Percentiles rank a stretch among this genome's conserved stretches.
Conservation (phyloP, 108 stramenopile genomes). For the Asterionellopsis glacialis region DNA sequence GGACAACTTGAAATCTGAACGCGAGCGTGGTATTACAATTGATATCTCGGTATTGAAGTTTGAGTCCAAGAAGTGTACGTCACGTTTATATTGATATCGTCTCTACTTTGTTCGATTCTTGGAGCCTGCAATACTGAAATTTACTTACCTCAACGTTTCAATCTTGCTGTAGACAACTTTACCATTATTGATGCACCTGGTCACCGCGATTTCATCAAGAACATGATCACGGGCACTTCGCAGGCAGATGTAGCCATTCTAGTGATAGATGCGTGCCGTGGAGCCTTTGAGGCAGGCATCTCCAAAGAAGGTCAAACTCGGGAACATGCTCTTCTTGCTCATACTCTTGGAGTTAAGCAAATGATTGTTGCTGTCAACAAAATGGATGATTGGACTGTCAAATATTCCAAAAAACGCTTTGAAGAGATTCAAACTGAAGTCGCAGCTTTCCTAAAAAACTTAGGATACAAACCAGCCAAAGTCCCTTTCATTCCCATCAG, state of each 20-base stretch:
- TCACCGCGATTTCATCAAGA: conserved; percentile 73
- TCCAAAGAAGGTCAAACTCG: conserved; percentile 89
- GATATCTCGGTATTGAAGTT: conserved; percentile 93
- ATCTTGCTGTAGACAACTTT: conserved; percentile 31
- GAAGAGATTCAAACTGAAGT: conserved; percentile 86
- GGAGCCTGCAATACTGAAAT: no score
- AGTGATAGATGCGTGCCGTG: conserved; percentile 74
- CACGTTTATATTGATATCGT: no score
- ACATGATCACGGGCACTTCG: conserved; percentile 95
- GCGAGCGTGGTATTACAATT: conserved; percentile 94
- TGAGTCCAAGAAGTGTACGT: conserved; percentile 83
- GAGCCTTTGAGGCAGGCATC: conserved; percentile 88
- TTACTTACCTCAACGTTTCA: no score
- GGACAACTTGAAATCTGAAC: conserved; percentile 93
- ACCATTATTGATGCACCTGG: conserved; percentile 95
- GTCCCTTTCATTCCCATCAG: conserved; percentile 95
- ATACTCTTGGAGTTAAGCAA: conserved; percentile 95
- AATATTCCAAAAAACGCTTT: conserved; percentile 85
- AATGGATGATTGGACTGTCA: conserved; percentile 90
- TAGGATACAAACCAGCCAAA: conserved; percentile 79
- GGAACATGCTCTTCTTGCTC: conserved; percentile 91
- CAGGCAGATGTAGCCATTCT: conserved; percentile 94
- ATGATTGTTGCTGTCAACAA: conserved; percentile 96
- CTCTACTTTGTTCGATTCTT: no score
- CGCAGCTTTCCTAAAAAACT: conserved; percentile 43